These are phyloP conservation scores for Beauveria sp. DNA, from an alignment of 2,329 filamentous ascomycete genomes.

Conservation along the genomic window DNA sequence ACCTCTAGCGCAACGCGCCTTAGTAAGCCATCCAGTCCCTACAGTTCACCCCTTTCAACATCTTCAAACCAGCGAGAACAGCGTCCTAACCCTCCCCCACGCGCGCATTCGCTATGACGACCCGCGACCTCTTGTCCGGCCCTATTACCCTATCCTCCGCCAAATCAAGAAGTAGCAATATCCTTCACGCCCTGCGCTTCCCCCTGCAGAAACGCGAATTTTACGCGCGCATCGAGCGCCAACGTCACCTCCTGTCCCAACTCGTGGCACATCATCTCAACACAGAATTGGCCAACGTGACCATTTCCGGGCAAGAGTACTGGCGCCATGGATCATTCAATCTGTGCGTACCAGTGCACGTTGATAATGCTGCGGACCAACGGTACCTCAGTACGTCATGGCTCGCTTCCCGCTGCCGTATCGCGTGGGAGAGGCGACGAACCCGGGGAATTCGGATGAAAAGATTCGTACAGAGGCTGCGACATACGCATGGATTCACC, in stretches of 20 bases:
- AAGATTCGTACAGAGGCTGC: slow-evolving; percentile 24
- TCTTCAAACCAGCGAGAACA: too few relatives aligned
- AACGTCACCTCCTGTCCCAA: neutral
- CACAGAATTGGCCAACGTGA: neutral
- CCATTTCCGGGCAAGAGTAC: slow-evolving; percentile 1
- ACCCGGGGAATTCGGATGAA: slow-evolving; percentile 33
- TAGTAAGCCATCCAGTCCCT: too few relatives aligned
- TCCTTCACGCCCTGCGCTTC: slow-evolving; percentile 1
- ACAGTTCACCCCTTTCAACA: too few relatives aligned
- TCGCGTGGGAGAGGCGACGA: slow-evolving; percentile 27
- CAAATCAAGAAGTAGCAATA: neutral
- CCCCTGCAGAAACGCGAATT: slow-evolving; percentile 1
- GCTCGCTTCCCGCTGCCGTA: slow-evolving; percentile 24
- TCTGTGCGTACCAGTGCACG: slow-evolving; percentile 22
- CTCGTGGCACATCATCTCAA: slow-evolving; percentile 2
- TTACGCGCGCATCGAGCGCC: slow-evolving; percentile 1
- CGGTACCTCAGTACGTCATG: slow-evolving; percentile 7
- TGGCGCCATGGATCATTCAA: slow-evolving; percentile 24
- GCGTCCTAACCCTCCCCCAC: too few relatives aligned
- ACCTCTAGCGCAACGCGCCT: too few relatives aligned
- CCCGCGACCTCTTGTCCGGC: slow-evolving; percentile 1
- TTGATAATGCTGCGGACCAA: neutral
- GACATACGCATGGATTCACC: slow-evolving; percentile 17
- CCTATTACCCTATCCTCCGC: neutral
- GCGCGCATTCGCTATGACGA: neutral